Evolutionary conservation across 495 filamentous ascomycete species (phyloP), one percentile per base, ranked within the genome.

Genomic region (Chaetomium tenue): DNA sequence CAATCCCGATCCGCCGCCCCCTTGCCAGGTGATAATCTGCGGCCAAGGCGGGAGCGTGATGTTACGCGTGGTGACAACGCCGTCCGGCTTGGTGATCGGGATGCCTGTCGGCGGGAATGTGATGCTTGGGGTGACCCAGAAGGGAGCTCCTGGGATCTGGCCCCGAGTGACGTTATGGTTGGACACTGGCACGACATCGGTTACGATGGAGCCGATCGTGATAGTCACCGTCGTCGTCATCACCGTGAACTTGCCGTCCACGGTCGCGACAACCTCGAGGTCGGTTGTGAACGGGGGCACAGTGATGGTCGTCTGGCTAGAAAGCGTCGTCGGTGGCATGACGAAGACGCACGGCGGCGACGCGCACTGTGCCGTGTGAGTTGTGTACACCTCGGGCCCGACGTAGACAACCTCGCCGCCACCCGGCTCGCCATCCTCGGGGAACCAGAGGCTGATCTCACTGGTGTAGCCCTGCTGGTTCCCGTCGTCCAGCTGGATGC

Each of bases 341-440:
- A 55, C 52, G 12, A 55, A 39, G 15, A 55, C 20, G 30, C 52
- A 55, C 2, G 50, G 50, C 11, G 50, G 50, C 0, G 52, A 15
- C 2, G 52, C 20, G 20, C 52, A 55, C 28, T 55, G 52, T 0
- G 52, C 52, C 12, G 52, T 55, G 26, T 55, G 12, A 5, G 28
- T 39, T 1, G 52, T 55, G 52, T 20, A 55, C 0, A 55, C 52
- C 52, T 55, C 52, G 30, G 52, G 18, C 15, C 52, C 52, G 22
- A 55, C 13, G 9, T 55, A 55, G 15, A 55, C 52, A 8, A 55
- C n/a, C 28, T 55, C 8, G 52, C 20, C 18, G 30, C 22, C 18
- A n/a, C n/a, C n/a, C 15, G 18, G 15, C 3, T 55, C 52, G 28
- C 52, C 52, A 39, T 55, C 52, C 2, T 20, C 15, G 2, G 52